Base-by-base conservation (phyloP, 768 basidiomycete genomes). In the Hypsizygus marmoreus region DNA sequence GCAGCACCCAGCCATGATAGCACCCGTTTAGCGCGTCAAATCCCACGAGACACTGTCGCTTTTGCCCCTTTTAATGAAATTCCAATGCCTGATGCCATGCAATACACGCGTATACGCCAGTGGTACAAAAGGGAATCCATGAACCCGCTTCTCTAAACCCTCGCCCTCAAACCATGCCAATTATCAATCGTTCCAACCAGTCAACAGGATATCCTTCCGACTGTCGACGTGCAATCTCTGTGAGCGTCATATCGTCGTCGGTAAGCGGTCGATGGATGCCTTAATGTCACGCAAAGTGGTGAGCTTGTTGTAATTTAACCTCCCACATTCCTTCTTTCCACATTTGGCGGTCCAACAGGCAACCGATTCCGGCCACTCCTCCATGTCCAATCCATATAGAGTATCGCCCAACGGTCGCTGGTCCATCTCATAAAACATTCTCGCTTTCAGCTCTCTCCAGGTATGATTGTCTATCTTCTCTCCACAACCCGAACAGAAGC, bases 321-420 rank as follows among this genome's bases (percentile, higher is more conserved):
- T 60, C 26, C 61, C 63, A 40, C 73, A 74, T 6, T 48, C 58
- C 14, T 40, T 26, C 25, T 56, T 59, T 8, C 36, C 25, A 36
- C 73, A 73, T 44, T 59, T 67, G 5, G 71, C 69, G 34, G 49
- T 57, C 72, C 72, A 74, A 39, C 72, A 74, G 0, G 64, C 67
- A 12, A 61, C 53, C 0, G 69, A 58, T 50, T 75, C 74, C 1
- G 65, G 65, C 71, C 72, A 74, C 25, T 72, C 72, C 43, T 72
- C 67, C 66, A 73, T 70, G 34, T 73, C 70, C 39, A 68, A 43
- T 6, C 67, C 56, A 26, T 56, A 47, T 30, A 76, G 44, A 12
- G 57, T 64, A 47, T 74, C 71, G 11, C 73, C 74, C 13, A 69
- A 45, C 2, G 74, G 68, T 8, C 70, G 51, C 14, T 54, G 60